Base-by-base conservation (phyloP, 345 rosid species). In the Gossypium stocksii region DNA sequence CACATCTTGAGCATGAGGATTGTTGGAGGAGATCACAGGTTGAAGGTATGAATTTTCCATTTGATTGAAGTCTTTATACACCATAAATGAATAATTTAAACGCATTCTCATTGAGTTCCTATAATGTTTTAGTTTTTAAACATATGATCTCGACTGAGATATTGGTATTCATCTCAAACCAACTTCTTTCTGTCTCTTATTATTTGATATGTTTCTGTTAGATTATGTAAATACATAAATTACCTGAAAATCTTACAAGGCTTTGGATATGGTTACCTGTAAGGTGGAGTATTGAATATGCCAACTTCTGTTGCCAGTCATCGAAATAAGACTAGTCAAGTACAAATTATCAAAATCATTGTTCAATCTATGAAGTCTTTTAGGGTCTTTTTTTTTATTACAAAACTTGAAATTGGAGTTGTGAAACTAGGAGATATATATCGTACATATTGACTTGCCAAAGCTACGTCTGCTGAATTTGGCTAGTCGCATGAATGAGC, bases 1-100 rank as follows among this genome's bases (percentile, higher is more conserved):
- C 97, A 91, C 76, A 83, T 91, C 49, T 91, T 91, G 59, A 88
- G 90, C 43, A 76, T 91, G 81, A 80, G 82, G 66, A 88, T 91
- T 70, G 83, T 91, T 60, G 97, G 94, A 74, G 97, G 97, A 48
- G 94, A 91, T 86, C 97, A 91, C 76, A 83, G 91, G 75, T 91
- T 90, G 54, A 88, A 80, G 93, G 97, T 89, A 81, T 68, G 12
- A 43, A 64, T 23, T 54, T 23, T 23, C 22, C 3, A 14, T 48
- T 16, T 53, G 56, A 58, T 69, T 52, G 56, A 15, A 53, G 20
- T 41, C 64, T 45, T 62, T 29, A 9, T 1, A 38, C 69, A 60
- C 17, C 76, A 4, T 16, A 45, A 22, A 48, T 10, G 43, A 14
- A 48, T 5, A 68, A 23, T 49, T 8, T 25, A 66, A 20, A 13